Base-by-base conservation (phyloP, 2,329 filamentous ascomycete genomes). In the Teratosphaeria viscida region DNA sequence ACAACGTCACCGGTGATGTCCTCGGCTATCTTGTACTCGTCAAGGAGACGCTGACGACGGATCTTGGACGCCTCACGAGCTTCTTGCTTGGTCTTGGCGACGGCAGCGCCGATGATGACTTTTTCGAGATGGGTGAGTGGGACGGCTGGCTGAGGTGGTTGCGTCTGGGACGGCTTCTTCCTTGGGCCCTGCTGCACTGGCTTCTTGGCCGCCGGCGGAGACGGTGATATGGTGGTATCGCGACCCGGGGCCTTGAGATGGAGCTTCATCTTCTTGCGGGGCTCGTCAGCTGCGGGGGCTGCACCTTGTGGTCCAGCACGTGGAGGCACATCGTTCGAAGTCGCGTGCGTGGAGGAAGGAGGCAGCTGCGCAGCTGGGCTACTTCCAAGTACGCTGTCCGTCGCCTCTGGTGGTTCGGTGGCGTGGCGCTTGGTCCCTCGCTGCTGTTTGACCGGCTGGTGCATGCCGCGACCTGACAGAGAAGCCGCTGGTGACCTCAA, bases 71-170 rank as follows among this genome's bases (percentile, higher is more conserved):
- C 65, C 11, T 59, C 57, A 8, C 4, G 27, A 16, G 69, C 69
- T 60, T 69, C 61, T 29, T 54, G 57, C 23, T 57, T 58, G 57
- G 55, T 61, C 19, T 47, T 62, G 4, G 68, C 66, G 5, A 67
- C 59, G 14, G 53, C 54, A 0, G 53, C 57, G 62, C 69, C 69
- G 23, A 57, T 43, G 54, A 67, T 63, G 60, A 69, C 58, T 43
- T 54, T 37, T n/a, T 63, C 61, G n/a, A 65, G 54, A 32, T 16
- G 56, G 32, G 7, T 43, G 54, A 14, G 19, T 49, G 43, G 2
- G 8, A 6, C n/a, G 19, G 43, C n/a, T 49, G 43, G 16, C 23
- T 32, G 32, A 14, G 32, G 29, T 56, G 8, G 37, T 12, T 19
- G 55, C 26, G 23, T 47, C 49, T 54, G 52, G 26, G 52, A 27